Percentiles rank a stretch among this genome's conserved stretches.
Conservation (phyloP, 176 grass and related monocot genomes). For the Triticum dicoccoides region DNA sequence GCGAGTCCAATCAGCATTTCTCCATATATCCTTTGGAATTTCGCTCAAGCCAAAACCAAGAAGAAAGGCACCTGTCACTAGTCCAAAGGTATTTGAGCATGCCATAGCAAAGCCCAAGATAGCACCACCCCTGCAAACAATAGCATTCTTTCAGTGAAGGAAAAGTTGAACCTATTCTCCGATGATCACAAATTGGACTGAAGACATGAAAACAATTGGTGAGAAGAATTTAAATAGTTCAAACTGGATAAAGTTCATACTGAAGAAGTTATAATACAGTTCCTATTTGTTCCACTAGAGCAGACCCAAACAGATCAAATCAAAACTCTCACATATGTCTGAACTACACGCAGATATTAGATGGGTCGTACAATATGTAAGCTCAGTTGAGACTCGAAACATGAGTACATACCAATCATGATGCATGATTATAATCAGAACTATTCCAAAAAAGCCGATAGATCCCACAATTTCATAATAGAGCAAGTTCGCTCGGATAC, state of each 20-base stretch:
- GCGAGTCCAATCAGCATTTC: slow-evolving; percentile 84
- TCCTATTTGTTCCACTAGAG: background rate
- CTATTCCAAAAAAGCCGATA: slow-evolving; percentile 80
- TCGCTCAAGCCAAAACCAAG: slow-evolving; percentile 99
- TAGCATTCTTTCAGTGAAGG: slow-evolving; percentile 13
- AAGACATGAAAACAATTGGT: background rate
- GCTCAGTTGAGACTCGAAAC: slow-evolving; percentile 30
- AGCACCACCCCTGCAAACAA: slow-evolving; percentile 65
- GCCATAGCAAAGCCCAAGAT: slow-evolving; percentile 98
- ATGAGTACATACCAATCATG: slow-evolving; percentile 49
- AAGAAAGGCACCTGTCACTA: slow-evolving; percentile 98
- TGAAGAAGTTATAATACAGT: background rate
- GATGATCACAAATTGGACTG: background rate
- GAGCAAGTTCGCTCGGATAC: slow-evolving; percentile 80
- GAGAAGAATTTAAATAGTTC: background rate
- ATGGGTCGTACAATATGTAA: background rate
- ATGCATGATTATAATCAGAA: slow-evolving; percentile 84
- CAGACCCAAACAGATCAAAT: background rate
- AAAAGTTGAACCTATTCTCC: background rate
- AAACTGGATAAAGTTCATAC: background rate
- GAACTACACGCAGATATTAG: background rate
- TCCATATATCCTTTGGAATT: slow-evolving; percentile 97
- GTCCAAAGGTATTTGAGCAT: slow-evolving; percentile 98
- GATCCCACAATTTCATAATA: slow-evolving; percentile 96
- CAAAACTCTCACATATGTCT: background rate